phyloP scores from a whole-genome alignment of 805 yeast genomes.

The Candida lessepsii region DNA sequence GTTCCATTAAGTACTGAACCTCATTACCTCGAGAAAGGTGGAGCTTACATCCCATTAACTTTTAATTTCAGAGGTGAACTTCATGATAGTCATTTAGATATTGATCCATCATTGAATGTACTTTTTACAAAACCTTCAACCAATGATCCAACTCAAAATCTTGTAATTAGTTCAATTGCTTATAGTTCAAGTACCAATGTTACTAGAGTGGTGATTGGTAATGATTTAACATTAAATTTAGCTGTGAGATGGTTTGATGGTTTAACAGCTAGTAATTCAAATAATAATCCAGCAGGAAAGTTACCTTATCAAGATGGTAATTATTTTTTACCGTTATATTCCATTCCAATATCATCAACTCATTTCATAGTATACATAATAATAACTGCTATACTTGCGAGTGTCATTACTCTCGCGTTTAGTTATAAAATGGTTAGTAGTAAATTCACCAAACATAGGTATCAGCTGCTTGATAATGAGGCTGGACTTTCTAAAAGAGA shows the following conservation, averaged over 20 bases:
- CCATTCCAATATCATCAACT: constrained; percentile 27
- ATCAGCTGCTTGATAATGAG: constrained; percentile 25
- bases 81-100: constrained; percentile 65
- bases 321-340: constrained; percentile 34
- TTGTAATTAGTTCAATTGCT: constrained; percentile 54
- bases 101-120: constrained; percentile 58
- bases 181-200: constrained; percentile 63
- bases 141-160: constrained; percentile 24
- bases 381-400: constrained; percentile 22
- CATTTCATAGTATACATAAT: constrained; percentile 22
- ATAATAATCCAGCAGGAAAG: constrained; percentile 10
- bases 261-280: constrained; percentile 9
- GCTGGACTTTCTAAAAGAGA: constrained; percentile 13
- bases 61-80: constrained; percentile 66
- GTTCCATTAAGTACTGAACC: constrained; percentile 50
- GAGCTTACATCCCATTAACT: constrained; percentile 56
- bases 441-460: constrained; percentile 18
- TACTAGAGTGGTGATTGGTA: constrained; percentile 65
- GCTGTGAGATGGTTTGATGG: constrained; percentile 57
- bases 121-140: constrained; percentile 41
- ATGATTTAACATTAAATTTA: constrained; percentile 53
- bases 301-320: constrained; percentile 42
- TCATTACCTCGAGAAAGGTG: constrained; percentile 41
- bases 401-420: constrained; percentile 23
- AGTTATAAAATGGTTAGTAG: constrained; percentile 23